Evolutionary conservation across 345 rosid genomes (phyloP).

Genomic region (Kandelia obovata): DNA sequence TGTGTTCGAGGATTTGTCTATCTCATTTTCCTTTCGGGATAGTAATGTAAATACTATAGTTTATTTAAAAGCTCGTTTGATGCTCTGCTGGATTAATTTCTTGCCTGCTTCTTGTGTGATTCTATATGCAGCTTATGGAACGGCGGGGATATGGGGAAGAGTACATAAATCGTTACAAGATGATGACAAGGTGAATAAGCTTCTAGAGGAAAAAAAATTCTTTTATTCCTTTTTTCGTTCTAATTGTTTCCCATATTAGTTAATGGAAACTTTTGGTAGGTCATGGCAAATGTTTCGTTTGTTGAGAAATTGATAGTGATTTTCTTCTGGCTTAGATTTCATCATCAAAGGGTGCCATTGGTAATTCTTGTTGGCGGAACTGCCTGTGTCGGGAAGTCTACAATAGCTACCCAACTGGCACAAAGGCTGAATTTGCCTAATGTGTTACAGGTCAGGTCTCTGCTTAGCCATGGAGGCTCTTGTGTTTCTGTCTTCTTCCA

Average conservation of each 20-base stretch:
- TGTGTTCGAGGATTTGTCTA: background rate
- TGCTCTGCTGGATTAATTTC: conserved; percentile 7
- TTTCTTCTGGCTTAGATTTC: conserved; percentile 55
- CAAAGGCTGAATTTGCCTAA: conserved; percentile 96
- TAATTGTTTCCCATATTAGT: background rate
- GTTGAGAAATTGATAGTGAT: background rate
- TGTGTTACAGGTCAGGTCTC: conserved; percentile 71
- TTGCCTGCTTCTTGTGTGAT: conserved; percentile 11
- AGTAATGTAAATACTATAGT: background rate
- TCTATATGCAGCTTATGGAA: conserved; percentile 72
- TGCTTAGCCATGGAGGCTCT: background rate
- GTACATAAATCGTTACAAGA: conserved; percentile 80
- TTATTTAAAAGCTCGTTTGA: background rate
- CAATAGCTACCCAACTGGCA: conserved; percentile 97
- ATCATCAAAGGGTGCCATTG: conserved; percentile 96
- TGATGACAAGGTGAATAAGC: conserved; percentile 83
- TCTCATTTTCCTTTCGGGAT: conserved; percentile 1
- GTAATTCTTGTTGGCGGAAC: conserved; percentile 99
- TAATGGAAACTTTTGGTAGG: background rate
- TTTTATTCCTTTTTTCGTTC: no score
- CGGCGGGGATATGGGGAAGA: conserved; percentile 90
- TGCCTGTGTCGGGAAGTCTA: conserved; percentile 97
- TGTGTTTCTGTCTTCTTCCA: background rate
- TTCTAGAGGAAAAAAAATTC: background rate
- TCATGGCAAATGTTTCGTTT: no score